phyloP scores from a whole-genome alignment of 306 rosid species.

The Citrullus colocynthis region DNA sequence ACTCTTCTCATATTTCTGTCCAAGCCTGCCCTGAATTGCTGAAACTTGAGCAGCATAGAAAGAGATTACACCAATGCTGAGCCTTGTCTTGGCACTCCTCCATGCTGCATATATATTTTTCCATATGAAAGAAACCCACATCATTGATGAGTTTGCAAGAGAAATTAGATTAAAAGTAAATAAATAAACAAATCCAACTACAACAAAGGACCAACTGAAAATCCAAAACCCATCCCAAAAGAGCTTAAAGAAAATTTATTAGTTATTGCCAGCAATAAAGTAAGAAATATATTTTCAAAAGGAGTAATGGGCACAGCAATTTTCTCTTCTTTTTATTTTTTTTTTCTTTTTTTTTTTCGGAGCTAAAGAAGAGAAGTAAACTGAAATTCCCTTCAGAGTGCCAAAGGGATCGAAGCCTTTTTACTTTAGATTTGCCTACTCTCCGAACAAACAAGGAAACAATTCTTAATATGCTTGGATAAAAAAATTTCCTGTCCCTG shows the following conservation, averaged over 20 bases:
- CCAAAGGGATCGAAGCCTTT: not conserved
- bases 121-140: not conserved
- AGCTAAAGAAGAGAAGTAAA: not conserved
- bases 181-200: constrained; percentile 7
- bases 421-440: not conserved
- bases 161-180: not conserved
- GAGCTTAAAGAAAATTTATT: not conserved
- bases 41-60: constrained; percentile 80
- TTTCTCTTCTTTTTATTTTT: not conserved
- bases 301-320: not conserved
- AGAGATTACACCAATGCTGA: constrained; percentile 58
- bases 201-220: constrained; percentile 30
- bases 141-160: not conserved
- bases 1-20: constrained; percentile 20
- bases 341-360: not conserved
- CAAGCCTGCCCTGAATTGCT: constrained; percentile 42
- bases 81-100: constrained; percentile 20
- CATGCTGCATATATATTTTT: constrained; percentile 43
- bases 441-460: not conserved
- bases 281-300: not conserved
- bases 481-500: not conserved
- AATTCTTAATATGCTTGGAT: not conserved
- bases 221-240: not conserved
- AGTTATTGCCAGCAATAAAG: not conserved
- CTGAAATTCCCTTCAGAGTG: not conserved